Conservation (phyloP, 1,284 basidiomycete genomes). For the Heterobasidion parviporum region DNA sequence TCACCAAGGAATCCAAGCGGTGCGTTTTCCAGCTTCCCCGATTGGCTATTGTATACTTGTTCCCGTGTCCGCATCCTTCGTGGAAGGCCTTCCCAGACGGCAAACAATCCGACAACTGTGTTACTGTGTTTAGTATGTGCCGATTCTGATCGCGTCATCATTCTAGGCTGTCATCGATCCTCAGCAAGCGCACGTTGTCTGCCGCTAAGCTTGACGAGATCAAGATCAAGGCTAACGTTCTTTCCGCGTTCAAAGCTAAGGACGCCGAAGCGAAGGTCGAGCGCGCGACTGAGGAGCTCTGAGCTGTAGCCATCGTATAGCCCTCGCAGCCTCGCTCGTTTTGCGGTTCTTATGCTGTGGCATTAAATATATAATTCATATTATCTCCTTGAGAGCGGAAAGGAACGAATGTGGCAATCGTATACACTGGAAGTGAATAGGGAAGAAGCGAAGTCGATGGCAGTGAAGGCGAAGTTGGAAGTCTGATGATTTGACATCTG, state of each 20-base stretch:
- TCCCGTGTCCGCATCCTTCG: background rate
- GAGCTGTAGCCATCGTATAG: background rate
- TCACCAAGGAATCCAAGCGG: constrained; percentile 84
- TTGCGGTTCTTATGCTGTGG: too few species aligned
- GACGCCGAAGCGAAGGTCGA: constrained; percentile 21
- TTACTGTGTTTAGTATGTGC: too few species aligned
- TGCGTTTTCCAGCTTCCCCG: constrained; percentile 27
- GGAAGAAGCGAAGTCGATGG: too few species aligned
- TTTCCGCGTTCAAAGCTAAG: constrained; percentile 62
- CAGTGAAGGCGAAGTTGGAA: too few species aligned
- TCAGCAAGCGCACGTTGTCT: constrained; percentile 69
- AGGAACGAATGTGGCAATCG: too few species aligned
- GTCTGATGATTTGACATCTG: too few species aligned
- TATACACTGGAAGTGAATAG: too few species aligned
- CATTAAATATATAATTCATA: too few species aligned
- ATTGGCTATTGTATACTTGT: background rate
- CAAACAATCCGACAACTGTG: too few species aligned
- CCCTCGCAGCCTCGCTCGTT: background rate
- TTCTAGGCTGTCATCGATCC: constrained; percentile 55
- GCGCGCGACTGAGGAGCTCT: constrained; percentile 16
- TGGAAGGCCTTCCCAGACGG: background rate
- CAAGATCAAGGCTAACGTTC: constrained; percentile 86
- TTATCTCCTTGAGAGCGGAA: too few species aligned
- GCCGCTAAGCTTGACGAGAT: constrained; percentile 87
- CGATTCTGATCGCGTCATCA: background rate